These are phyloP conservation scores for Dothidotthia symphoricarpi DNA, from an alignment of 2,329 filamentous ascomycete species.

Conservation along the genomic window DNA sequence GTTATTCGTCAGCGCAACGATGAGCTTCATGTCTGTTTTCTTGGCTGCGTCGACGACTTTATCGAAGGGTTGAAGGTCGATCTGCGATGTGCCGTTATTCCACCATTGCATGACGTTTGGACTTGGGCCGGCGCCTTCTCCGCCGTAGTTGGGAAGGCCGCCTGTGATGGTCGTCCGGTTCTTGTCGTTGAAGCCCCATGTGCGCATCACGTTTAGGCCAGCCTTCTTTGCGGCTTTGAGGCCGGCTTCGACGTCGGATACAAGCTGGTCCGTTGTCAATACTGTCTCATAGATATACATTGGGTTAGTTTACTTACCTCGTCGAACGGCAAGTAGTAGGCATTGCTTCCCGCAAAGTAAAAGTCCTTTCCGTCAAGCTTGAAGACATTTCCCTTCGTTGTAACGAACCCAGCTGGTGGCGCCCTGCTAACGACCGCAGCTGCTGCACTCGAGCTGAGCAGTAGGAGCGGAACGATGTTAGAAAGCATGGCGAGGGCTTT, in stretches of 20 bases:
- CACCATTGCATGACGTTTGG: constrained; percentile 49
- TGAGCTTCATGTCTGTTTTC: constrained; percentile 53
- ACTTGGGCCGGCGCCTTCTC: constrained; percentile 49
- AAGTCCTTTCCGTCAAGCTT: constrained; percentile 56
- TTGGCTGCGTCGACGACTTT: constrained; percentile 53
- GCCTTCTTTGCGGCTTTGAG: constrained; percentile 49
- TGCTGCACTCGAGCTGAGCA: constrained; percentile 17
- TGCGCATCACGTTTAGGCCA: constrained; percentile 55
- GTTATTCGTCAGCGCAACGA: constrained; percentile 57
- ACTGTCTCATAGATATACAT: neutral
- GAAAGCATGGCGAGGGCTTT: constrained; percentile 13
- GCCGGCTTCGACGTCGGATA: constrained; percentile 50
- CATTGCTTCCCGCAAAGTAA: constrained; percentile 58
- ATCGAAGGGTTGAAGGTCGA: constrained; percentile 51
- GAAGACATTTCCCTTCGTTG: constrained; percentile 52
- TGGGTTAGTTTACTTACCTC: constrained; percentile 38
- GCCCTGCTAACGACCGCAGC: constrained; percentile 16
- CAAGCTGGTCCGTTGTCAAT: constrained; percentile 38
- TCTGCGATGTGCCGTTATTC: constrained; percentile 48
- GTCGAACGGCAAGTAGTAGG: constrained; percentile 57
- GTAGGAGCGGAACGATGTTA: constrained; percentile 13
- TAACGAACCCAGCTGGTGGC: constrained; percentile 47
- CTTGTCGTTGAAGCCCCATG: constrained; percentile 60
- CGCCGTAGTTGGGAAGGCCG: constrained; percentile 55
- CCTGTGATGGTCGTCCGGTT: constrained; percentile 48